These are phyloP conservation scores for Mucor saturninus DNA, from an alignment of 371 early-diverging fungal species.

Conservation along the genomic window DNA sequence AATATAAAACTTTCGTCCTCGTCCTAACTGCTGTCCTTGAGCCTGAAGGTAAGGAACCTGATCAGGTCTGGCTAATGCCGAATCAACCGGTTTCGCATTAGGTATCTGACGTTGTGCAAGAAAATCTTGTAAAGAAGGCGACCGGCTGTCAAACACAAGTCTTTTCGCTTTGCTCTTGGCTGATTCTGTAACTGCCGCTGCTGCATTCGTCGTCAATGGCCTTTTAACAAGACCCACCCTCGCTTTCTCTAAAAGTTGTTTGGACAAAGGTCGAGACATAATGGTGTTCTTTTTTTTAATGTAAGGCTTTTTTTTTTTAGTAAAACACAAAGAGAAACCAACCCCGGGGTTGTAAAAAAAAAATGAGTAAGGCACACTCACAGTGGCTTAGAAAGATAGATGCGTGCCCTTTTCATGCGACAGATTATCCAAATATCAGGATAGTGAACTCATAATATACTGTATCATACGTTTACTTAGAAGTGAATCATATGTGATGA, in stretches of 20 bases:
- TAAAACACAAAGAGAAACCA: background rate
- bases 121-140: constrained; percentile 73
- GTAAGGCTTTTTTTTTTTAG: background rate
- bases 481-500: too few species aligned
- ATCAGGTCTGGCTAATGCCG: constrained; percentile 35
- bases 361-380: background rate
- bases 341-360: constrained; percentile 6
- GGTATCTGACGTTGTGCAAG: constrained; percentile 14
- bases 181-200: constrained; percentile 4
- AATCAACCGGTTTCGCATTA: constrained; percentile 19
- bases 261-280: background rate
- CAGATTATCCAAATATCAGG: too few species aligned
- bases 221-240: background rate
- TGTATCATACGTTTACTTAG: too few species aligned
- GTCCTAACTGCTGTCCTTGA: constrained; percentile 43
- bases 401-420: background rate
- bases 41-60: constrained; percentile 61
- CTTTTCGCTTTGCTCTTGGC: constrained; percentile 33
- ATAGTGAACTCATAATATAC: too few species aligned
- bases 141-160: constrained; percentile 68
- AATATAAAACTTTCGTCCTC: constrained; percentile 62
- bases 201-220: background rate
- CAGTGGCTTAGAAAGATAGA: constrained; percentile 1
- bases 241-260: background rate
- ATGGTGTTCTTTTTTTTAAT: background rate